Percentiles rank a stretch among this genome's conserved stretches.
Conservation (phyloP, 148 eudicot species). For the Amaranthus palmeri region DNA sequence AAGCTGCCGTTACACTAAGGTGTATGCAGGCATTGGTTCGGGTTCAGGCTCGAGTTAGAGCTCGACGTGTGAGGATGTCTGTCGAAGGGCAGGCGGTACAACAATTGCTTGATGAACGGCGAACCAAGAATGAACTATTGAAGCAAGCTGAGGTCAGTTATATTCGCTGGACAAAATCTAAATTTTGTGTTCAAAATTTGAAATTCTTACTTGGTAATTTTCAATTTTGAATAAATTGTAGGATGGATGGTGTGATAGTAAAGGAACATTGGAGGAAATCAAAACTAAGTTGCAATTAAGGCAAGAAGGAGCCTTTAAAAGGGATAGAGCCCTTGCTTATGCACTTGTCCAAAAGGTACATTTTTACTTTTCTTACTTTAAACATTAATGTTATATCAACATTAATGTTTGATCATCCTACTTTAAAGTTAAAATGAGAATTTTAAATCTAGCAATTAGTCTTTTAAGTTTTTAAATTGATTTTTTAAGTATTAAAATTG, state of each 20-base stretch:
- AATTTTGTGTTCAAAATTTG: background rate
- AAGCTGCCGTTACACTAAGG: conserved; percentile 91
- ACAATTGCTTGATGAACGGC: conserved; percentile 54
- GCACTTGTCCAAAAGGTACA: conserved; percentile 79
- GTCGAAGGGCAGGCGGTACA: conserved; percentile 93
- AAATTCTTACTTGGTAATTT: background rate
- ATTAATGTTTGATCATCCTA: too few relatives aligned
- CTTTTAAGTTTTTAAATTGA: too few relatives aligned
- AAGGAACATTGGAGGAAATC: conserved; percentile 69
- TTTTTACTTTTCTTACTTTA: conserved; percentile 1
- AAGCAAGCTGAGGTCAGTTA: conserved; percentile 76
- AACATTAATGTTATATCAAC: too few relatives aligned
- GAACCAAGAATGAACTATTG: conserved; percentile 51
- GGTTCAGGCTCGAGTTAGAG: conserved; percentile 92
- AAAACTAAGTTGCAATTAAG: conserved; percentile 82
- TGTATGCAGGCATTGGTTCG: conserved; percentile 99
- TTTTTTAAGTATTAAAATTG: too few relatives aligned
- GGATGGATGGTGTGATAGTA: conserved; percentile 99
- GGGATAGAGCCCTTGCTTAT: conserved; percentile 95
- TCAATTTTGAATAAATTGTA: conserved; percentile 20
- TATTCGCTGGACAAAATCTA: background rate
- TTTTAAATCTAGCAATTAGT: too few relatives aligned
- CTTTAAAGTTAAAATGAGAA: too few relatives aligned
- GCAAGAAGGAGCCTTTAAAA: conserved; percentile 88
- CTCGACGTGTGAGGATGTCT: conserved; percentile 91